These are phyloP conservation scores for Zangia roseola DNA, from an alignment of 768 basidiomycete genomes.

Conservation along the genomic window DNA sequence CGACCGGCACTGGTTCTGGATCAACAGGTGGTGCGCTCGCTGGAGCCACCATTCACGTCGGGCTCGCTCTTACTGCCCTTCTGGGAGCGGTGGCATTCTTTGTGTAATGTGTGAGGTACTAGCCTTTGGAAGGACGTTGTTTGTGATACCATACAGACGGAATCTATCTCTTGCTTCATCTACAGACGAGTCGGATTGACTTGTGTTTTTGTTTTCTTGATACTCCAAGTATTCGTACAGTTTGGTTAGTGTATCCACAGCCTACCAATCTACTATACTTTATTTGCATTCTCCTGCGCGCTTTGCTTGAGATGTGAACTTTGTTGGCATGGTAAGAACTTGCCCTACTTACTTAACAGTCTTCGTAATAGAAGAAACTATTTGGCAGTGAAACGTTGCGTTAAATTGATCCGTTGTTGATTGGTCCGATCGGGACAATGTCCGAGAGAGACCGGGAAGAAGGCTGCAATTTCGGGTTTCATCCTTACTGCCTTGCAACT, in stretches of 20 bases:
- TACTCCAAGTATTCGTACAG: not conserved
- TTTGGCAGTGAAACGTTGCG: not conserved
- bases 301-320: too few species aligned
- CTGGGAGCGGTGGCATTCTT: conserved; percentile 18
- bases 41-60: conserved; percentile 12
- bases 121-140: not conserved
- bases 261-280: too few species aligned
- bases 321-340: too few species aligned
- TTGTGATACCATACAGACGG: conserved; percentile 8
- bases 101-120: conserved; percentile 3
- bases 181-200: too few species aligned
- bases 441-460: too few species aligned
- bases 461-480: too few species aligned
- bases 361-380: too few species aligned
- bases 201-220: not conserved
- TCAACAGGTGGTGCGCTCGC: conserved; percentile 13
- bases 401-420: not conserved
- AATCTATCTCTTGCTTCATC: too few species aligned
- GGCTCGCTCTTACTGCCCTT: conserved; percentile 10
- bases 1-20: conserved; percentile 14
- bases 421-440: not conserved
- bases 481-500: too few species aligned
- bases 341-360: too few species aligned
- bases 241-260: not conserved
- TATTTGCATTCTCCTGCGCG: too few species aligned